Percentiles rank a stretch among this genome's conserved stretches.
These are phyloP conservation scores for Globisporangium splendens DNA, from an alignment of 352 stramenopile species.

Conservation along the genomic window DNA sequence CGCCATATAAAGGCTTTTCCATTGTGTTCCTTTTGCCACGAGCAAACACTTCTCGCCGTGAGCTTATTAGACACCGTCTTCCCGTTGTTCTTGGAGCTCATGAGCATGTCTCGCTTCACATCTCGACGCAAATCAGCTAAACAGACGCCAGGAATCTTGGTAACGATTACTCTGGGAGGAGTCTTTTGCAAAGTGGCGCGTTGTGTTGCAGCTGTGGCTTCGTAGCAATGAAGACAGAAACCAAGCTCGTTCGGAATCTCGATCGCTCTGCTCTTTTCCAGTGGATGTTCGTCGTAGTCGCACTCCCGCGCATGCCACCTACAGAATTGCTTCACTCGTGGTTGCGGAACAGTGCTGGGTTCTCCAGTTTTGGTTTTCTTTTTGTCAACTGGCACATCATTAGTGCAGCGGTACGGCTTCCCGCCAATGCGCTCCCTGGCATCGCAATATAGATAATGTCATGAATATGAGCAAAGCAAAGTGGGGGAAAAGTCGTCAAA, in stretches of 20 bases:
- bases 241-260: slow-evolving; percentile 58
- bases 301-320: slow-evolving; percentile 58
- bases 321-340: slow-evolving; percentile 21
- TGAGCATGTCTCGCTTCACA: slow-evolving; percentile 18
- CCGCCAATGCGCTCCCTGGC: slow-evolving; percentile 37
- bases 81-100: slow-evolving; percentile 13
- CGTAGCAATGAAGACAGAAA: slow-evolving; percentile 58
- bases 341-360: not conserved
- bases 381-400: slow-evolving; percentile 17
- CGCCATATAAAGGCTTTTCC: slow-evolving; percentile 51
- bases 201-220: slow-evolving; percentile 33
- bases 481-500: not conserved
- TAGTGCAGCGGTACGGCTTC: slow-evolving; percentile 51
- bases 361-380: slow-evolving; percentile 7
- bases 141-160: slow-evolving; percentile 43
- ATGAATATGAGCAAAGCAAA: not conserved
- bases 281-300: slow-evolving; percentile 31
- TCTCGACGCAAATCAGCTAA: slow-evolving; percentile 23
- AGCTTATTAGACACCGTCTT: slow-evolving; percentile 4
- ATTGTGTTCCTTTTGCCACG: slow-evolving; percentile 59
- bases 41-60: slow-evolving; percentile 31
- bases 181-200: slow-evolving; percentile 46
- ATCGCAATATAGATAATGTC: too few species aligned
- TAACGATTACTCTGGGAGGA: slow-evolving; percentile 28
- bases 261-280: slow-evolving; percentile 43